Conservation (phyloP, 2,329 filamentous ascomycete genomes). For the Fusarium euwallaceae region DNA sequence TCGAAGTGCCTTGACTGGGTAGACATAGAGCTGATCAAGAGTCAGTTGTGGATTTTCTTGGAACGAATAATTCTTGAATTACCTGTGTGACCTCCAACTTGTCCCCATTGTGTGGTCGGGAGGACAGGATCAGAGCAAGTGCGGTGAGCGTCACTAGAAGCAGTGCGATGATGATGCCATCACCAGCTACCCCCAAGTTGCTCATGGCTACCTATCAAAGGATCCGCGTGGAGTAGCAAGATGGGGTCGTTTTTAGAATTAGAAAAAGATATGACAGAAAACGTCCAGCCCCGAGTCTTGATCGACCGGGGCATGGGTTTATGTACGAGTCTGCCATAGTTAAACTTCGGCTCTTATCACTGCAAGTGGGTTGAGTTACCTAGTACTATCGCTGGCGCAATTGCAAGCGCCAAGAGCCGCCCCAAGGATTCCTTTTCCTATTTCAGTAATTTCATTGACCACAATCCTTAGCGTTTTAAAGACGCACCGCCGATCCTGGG, state of each 20-base stretch:
- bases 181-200: background rate
- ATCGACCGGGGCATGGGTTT: background rate
- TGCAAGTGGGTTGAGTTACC: background rate
- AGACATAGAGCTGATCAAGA: constrained; percentile 34
- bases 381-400: background rate
- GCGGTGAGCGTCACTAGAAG: background rate
- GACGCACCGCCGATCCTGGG: background rate
- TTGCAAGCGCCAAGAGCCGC: background rate
- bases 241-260: background rate
- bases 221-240: background rate
- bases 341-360: constrained; percentile 1
- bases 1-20: constrained; percentile 40
- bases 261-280: background rate
- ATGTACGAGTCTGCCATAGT: background rate
- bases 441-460: constrained; percentile 3
- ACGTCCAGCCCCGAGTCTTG: background rate
- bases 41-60: background rate
- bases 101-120: background rate
- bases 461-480: constrained; percentile 1
- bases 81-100: constrained; percentile 1
- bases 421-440: background rate
- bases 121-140: background rate
- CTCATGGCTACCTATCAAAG: background rate
- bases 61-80: background rate
- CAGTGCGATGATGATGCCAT: background rate